These are phyloP conservation scores for Phytophthora syringae DNA, from an alignment of 352 stramenopile species.

Conservation along the genomic window DNA sequence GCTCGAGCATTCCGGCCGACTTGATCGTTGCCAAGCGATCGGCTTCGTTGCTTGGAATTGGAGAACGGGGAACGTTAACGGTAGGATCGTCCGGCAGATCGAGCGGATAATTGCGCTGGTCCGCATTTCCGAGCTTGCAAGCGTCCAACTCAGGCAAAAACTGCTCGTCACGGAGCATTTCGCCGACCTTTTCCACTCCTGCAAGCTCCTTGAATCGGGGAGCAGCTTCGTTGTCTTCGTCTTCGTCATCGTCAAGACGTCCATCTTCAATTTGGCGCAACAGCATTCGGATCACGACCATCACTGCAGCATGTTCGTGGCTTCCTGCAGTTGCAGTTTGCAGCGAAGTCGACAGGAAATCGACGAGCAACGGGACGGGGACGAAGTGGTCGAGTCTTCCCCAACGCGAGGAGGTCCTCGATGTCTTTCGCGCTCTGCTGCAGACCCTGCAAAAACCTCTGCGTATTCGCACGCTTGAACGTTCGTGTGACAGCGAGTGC, in stretches of 20 bases:
- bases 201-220: conserved; percentile 7
- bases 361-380: conserved; percentile 22
- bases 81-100: conserved; percentile 25
- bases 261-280: conserved; percentile 8
- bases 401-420: conserved; percentile 10
- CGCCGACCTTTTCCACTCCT: conserved; percentile 10
- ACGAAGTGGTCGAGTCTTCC: not conserved
- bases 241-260: not conserved
- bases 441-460: conserved; percentile 26
- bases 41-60: conserved; percentile 38
- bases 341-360: conserved; percentile 31
- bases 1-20: conserved; percentile 12
- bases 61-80: conserved; percentile 17
- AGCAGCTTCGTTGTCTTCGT: not conserved
- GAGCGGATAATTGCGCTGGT: conserved; percentile 20
- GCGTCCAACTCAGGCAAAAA: conserved; percentile 13
- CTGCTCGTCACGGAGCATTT: conserved; percentile 22
- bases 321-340: conserved; percentile 10
- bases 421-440: conserved; percentile 23
- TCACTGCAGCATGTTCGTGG: conserved; percentile 15
- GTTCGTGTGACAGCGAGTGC: conserved; percentile 11
- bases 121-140: conserved; percentile 31
- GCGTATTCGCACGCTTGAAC: conserved; percentile 31
- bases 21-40: conserved; percentile 26
- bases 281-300: conserved; percentile 12